phyloP scores from a whole-genome alignment of 2,329 filamentous ascomycete species.

The Paraconiothyrium brasiliense region DNA sequence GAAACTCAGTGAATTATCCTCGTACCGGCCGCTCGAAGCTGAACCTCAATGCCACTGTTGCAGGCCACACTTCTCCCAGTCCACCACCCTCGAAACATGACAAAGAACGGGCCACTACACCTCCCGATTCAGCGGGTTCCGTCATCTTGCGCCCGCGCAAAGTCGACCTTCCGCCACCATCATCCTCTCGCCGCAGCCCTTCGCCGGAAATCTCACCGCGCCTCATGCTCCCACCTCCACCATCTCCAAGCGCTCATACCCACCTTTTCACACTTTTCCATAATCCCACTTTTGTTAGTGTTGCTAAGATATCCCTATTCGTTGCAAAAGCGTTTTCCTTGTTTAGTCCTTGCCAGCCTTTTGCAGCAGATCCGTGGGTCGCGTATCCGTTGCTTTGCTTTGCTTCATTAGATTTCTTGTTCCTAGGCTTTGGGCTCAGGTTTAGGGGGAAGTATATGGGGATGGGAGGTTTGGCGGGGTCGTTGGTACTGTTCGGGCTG shows the following conservation, averaged over 20 bases:
- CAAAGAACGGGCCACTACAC: constrained; percentile 27
- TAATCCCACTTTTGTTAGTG: constrained; percentile 42
- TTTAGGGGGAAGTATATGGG: constrained; percentile 28
- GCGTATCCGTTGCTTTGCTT: constrained; percentile 73
- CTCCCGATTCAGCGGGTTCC: constrained; percentile 34
- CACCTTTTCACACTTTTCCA: constrained; percentile 26
- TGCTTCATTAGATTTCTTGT: constrained; percentile 70
- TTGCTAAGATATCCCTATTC: constrained; percentile 70
- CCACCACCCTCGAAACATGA: constrained; percentile 31
- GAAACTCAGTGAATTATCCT: constrained; percentile 37
- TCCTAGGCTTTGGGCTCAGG: constrained; percentile 33
- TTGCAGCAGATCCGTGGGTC: constrained; percentile 70
- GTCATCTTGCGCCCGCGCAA: constrained; percentile 44
- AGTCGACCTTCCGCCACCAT: constrained; percentile 33
- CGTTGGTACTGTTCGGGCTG: constrained; percentile 54
- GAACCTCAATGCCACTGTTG: constrained; percentile 32
- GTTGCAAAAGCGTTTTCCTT: constrained; percentile 73
- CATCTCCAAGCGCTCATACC: constrained; percentile 22
- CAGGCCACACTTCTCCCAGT: constrained; percentile 45
- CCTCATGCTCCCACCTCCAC: constrained; percentile 46
- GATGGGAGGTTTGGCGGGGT: constrained; percentile 50
- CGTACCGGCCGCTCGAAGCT: constrained; percentile 47
- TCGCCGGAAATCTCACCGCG: constrained; percentile 27
- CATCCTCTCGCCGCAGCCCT: constrained; percentile 7
- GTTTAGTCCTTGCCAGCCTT: constrained; percentile 75